Evolutionary conservation across 768 basidiomycete species (phyloP).

Genomic region (Podaxis pistillaris): DNA sequence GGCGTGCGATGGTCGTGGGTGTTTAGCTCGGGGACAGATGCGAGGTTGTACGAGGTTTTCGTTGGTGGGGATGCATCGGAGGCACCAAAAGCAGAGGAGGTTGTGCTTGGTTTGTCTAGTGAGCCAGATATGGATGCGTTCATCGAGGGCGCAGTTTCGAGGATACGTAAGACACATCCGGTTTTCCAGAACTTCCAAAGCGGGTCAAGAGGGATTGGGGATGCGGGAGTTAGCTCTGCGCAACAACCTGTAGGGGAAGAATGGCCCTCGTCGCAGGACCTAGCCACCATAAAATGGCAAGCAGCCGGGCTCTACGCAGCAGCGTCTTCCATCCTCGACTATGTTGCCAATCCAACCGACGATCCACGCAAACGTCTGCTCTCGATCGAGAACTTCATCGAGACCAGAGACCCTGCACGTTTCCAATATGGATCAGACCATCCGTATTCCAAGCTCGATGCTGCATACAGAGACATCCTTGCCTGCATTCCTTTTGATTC

Average conservation of each 20-base stretch:
- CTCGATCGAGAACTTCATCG: neutral
- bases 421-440: neutral
- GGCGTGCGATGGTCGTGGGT: conserved; percentile 2
- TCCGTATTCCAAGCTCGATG: conserved; percentile 1
- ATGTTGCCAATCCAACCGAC: neutral
- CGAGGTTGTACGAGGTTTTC: neutral
- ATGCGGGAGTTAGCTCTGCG: neutral
- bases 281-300: neutral
- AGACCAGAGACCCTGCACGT: neutral
- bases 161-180: neutral
- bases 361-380: neutral
- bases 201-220: neutral
- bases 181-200: neutral
- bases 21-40: neutral
- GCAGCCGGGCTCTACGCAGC: neutral
- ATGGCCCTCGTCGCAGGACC: neutral
- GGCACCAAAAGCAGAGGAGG: neutral
- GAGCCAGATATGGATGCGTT: neutral
- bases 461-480: neutral
- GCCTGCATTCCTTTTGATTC: neutral
- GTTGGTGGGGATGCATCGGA: neutral
- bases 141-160: neutral
- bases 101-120: neutral
- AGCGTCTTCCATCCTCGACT: neutral
- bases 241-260: neutral